A percentile compares a stretch with the other conserved stretches of the same genome.
phyloP scores from a whole-genome alignment of 305 asterid genomes.

The Salvia sclarea region DNA sequence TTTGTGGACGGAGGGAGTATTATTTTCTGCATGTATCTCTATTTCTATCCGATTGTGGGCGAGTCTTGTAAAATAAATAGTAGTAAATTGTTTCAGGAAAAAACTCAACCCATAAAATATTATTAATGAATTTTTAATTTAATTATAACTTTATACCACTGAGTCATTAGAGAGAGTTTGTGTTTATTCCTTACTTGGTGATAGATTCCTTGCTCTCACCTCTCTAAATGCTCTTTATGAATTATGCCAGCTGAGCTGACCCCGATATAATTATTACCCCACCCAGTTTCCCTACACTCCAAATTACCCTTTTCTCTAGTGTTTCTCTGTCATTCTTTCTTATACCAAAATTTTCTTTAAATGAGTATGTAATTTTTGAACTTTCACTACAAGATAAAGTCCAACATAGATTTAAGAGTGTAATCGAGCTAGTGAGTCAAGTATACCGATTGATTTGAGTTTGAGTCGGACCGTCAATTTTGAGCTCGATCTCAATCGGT shows the following conservation, averaged over 20 bases:
- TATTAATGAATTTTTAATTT: too few relatives aligned
- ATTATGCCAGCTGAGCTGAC: conserved; percentile 26
- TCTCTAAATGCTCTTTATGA: conserved; percentile 60
- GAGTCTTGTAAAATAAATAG: neutral
- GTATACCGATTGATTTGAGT: neutral
- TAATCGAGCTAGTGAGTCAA: neutral
- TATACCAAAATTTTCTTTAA: neutral
- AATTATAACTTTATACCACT: too few relatives aligned
- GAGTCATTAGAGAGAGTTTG: neutral
- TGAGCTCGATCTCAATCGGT: neutral
- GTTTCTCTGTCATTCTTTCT: neutral
- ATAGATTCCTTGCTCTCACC: conserved; percentile 53
- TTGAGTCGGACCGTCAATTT: neutral
- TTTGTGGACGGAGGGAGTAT: too few relatives aligned
- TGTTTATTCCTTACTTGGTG: conserved; percentile 54
- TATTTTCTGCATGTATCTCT: too few relatives aligned
- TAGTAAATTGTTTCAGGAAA: too few relatives aligned
- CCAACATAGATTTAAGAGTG: neutral
- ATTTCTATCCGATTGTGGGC: neutral
- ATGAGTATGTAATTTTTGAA: conserved; percentile 24
- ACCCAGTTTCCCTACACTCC: conserved; percentile 23
- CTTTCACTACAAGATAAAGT: neutral
- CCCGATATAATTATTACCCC: conserved; percentile 46
- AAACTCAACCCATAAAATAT: too few relatives aligned
- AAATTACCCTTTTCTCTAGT: conserved; percentile 3